Evolutionary conservation across 768 basidiomycete species (phyloP).

Genomic region (Tylopilus balloui): DNA sequence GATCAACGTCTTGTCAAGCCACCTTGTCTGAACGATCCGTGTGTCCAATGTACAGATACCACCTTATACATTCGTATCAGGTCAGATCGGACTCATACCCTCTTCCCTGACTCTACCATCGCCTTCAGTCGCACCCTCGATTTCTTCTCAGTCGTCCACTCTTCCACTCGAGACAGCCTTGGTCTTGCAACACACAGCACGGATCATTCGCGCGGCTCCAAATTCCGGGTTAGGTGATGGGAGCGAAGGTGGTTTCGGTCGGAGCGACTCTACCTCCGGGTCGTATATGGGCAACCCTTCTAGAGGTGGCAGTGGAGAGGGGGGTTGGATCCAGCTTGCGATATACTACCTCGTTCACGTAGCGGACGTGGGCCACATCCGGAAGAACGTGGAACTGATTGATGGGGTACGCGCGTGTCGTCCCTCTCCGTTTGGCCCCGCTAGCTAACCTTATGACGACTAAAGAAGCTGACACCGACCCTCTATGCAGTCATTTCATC

Average conservation of each 20-base stretch:
- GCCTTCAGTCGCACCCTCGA: conserved; percentile 32
- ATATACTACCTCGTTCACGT: conserved; percentile 66
- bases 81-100: conserved; percentile 91
- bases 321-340: conserved; percentile 56
- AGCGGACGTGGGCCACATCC: conserved; percentile 38
- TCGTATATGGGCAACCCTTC: conserved; percentile 33
- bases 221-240: conserved; percentile 35
- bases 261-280: conserved; percentile 11
- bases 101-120: conserved; percentile 62
- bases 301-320: conserved; percentile 19
- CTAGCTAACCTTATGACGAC: conserved; percentile 3
- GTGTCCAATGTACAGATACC: conserved; percentile 47
- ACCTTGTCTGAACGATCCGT: background rate
- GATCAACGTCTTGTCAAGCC: background rate
- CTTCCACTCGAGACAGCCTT: conserved; percentile 66
- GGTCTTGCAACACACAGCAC: conserved; percentile 71
- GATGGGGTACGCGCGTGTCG: conserved; percentile 17
- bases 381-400: conserved; percentile 33
- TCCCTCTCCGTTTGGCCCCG: background rate
- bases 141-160: conserved; percentile 33
- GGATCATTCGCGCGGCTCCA: conserved; percentile 57
- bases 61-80: conserved; percentile 82
- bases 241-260: conserved; percentile 25
- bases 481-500: conserved; percentile 60
- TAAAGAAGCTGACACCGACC: conserved; percentile 32